Percentiles rank a stretch among this genome's conserved stretches.
These are phyloP conservation scores for Macroventuria anomochaeta DNA, from an alignment of 2,329 filamentous ascomycete species.

Conservation along the genomic window DNA sequence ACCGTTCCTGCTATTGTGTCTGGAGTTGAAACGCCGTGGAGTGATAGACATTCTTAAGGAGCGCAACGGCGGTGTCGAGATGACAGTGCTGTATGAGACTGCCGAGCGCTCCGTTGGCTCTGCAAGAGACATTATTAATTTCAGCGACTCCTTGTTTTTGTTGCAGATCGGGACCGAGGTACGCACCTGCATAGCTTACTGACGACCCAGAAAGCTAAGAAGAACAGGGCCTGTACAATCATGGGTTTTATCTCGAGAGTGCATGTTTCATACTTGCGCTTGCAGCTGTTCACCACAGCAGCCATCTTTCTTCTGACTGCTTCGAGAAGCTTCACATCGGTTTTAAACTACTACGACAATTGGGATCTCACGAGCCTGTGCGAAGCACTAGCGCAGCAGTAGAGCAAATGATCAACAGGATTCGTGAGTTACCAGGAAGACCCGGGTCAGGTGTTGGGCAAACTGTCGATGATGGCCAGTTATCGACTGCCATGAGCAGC, in stretches of 20 bases:
- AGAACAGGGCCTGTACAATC: slow-evolving; percentile 1
- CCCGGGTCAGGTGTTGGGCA: not conserved
- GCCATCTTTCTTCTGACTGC: not conserved
- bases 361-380: slow-evolving; percentile 4
- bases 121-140: slow-evolving; percentile 2
- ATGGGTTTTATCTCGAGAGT: slow-evolving; percentile 15
- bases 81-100: slow-evolving; percentile 2
- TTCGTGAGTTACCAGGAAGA: not conserved
- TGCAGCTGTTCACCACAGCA: slow-evolving; percentile 1
- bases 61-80: slow-evolving; percentile 7
- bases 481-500: not conserved
- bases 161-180: slow-evolving; percentile 10
- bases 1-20: slow-evolving; percentile 5
- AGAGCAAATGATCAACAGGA: slow-evolving; percentile 12
- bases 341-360: not conserved
- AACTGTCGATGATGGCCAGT: not conserved
- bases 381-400: slow-evolving; percentile 5
- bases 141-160: slow-evolving; percentile 10
- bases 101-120: not conserved
- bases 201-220: not conserved
- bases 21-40: slow-evolving; percentile 11
- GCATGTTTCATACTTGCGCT: slow-evolving; percentile 13
- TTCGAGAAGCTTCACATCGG: slow-evolving; percentile 5
- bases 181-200: not conserved
- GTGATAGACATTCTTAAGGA: slow-evolving; percentile 1